Conservation (phyloP, 495 filamentous ascomycete genomes). For the Lasiosphaeria miniovina region DNA sequence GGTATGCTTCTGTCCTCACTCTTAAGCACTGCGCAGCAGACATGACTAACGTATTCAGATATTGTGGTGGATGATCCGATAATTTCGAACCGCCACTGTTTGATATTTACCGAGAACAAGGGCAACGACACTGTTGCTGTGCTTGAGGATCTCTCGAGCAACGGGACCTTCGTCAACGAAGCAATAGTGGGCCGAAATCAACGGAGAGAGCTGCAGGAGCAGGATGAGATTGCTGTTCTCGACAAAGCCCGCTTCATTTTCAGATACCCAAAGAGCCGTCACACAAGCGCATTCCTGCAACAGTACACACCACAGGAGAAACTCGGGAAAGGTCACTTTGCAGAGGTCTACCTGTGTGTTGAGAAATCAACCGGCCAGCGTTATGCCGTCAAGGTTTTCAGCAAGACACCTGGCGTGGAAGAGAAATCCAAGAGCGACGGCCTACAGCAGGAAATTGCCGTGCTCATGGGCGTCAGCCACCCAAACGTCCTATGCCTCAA, state of each 20-base stretch:
- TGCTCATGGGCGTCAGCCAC: slow-evolving; percentile 93
- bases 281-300: slow-evolving; percentile 74
- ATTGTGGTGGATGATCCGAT: slow-evolving; percentile 72
- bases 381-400: slow-evolving; percentile 93
- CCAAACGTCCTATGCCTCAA: slow-evolving; percentile 93
- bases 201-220: slow-evolving; percentile 77
- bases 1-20: slow-evolving; percentile 54
- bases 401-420: slow-evolving; percentile 71
- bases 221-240: slow-evolving; percentile 84
- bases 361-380: slow-evolving; percentile 78
- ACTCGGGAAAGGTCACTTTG: slow-evolving; percentile 95
- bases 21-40: neutral
- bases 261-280: slow-evolving; percentile 74
- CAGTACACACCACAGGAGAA: slow-evolving; percentile 82
- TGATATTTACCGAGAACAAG: slow-evolving; percentile 84
- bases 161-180: slow-evolving; percentile 95
- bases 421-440: slow-evolving; percentile 80
- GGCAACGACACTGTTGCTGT: slow-evolving; percentile 76
- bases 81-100: slow-evolving; percentile 93
- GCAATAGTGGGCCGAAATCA: slow-evolving; percentile 89
- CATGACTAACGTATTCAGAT: slow-evolving; percentile 48
- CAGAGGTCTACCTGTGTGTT: slow-evolving; percentile 86
- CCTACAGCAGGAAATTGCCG: slow-evolving; percentile 91
- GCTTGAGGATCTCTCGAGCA: slow-evolving; percentile 90
- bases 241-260: slow-evolving; percentile 84